These are phyloP conservation scores for Thalassiosira livingstoniorum DNA, from an alignment of 352 stramenopile species.

Conservation along the genomic window DNA sequence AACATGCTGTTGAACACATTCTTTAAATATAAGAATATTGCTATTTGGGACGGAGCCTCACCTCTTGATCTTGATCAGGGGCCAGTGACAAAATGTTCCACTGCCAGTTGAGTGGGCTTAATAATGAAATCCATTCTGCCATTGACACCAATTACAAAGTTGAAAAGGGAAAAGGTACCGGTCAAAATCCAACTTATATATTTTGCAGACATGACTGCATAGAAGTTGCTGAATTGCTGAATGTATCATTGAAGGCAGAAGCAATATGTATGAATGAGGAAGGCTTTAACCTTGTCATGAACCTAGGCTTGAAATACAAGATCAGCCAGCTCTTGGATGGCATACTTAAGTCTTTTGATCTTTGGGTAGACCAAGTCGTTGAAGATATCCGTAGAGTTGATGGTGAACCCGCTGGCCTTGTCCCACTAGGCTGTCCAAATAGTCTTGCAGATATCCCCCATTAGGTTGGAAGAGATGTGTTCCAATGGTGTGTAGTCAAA, in stretches of 20 bases:
- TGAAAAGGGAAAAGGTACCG: not conserved
- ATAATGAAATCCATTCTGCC: not conserved
- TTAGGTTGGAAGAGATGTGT: not conserved
- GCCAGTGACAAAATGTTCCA: too few relatives aligned
- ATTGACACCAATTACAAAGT: not conserved
- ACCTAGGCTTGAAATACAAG: constrained; percentile 10
- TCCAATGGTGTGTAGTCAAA: too few relatives aligned
- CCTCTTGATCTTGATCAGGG: not conserved
- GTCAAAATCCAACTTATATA: not conserved
- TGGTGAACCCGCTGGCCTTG: constrained; percentile 24
- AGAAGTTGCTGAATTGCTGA: constrained; percentile 33
- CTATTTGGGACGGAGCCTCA: not conserved
- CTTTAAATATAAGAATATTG: constrained; percentile 2
- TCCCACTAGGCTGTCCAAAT: constrained; percentile 10
- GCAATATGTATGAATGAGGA: too few relatives aligned
- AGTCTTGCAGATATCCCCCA: constrained; percentile 31
- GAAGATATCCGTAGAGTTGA: constrained; percentile 36
- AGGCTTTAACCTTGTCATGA: not conserved
- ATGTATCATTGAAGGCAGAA: constrained; percentile 39
- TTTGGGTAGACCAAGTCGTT: constrained; percentile 26
- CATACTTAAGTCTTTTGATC: constrained; percentile 2
- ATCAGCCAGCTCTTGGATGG: constrained; percentile 16
- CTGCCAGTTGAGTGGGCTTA: not conserved
- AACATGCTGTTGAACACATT: constrained; percentile 32
- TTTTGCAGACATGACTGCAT: constrained; percentile 3